phyloP scores from a whole-genome alignment of 2,329 filamentous ascomycete species.

The Epichloe sylvatica region DNA sequence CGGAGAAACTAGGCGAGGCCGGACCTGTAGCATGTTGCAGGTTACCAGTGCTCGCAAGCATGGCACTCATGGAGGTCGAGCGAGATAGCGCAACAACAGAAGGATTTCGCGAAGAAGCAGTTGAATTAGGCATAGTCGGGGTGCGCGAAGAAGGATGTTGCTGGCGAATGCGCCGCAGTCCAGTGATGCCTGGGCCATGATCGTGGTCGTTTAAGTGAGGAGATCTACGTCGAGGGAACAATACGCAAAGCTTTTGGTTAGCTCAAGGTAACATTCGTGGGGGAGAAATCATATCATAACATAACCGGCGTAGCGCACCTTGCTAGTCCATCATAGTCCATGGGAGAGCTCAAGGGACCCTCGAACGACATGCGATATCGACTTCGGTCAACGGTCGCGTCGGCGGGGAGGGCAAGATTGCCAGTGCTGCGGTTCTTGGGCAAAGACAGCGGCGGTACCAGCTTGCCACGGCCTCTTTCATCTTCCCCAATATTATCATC shows the following conservation, averaged over 20 bases:
- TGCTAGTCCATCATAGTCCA: constrained; percentile 56
- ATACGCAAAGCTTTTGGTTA: neutral
- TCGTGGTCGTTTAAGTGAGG: constrained; percentile 76
- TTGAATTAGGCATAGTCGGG: constrained; percentile 49
- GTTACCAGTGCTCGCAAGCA: constrained; percentile 43
- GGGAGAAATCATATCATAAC: constrained; percentile 13
- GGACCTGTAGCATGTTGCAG: constrained; percentile 46
- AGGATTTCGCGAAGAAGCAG: constrained; percentile 46
- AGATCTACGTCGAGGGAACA: constrained; percentile 40
- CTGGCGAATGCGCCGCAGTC: constrained; percentile 86
- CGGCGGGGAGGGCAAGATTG: constrained; percentile 37
- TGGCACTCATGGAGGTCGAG: constrained; percentile 57
- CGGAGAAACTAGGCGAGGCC: constrained; percentile 61
- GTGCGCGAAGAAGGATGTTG: constrained; percentile 51
- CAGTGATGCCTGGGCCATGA: constrained; percentile 71
- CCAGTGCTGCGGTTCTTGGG: constrained; percentile 55
- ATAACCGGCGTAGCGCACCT: constrained; percentile 39
- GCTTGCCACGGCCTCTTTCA: constrained; percentile 30
- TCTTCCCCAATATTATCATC: constrained; percentile 20
- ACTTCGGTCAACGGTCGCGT: constrained; percentile 38
- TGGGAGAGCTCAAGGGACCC: constrained; percentile 41
- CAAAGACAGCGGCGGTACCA: constrained; percentile 34
- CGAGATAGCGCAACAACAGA: constrained; percentile 45
- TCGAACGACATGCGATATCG: constrained; percentile 67
- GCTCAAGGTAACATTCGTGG: neutral